Base-by-base conservation (phyloP, 495 filamentous ascomycete genomes). In the Aspergillus panamensis region DNA sequence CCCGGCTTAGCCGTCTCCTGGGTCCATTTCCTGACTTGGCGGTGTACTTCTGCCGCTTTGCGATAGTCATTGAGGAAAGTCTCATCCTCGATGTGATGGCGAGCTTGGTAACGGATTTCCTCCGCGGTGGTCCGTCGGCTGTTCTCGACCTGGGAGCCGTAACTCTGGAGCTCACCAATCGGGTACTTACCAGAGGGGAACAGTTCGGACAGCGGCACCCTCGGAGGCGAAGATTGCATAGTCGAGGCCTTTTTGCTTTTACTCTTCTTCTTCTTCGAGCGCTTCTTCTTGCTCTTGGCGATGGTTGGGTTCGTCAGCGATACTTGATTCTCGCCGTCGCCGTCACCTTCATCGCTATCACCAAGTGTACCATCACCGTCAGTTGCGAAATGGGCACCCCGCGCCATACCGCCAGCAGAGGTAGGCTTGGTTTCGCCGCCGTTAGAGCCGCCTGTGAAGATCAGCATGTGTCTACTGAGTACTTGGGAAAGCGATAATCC, bases 31-130 rank as follows among this genome's bases (percentile, higher is more conserved):
- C 84, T 75, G 29, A 84, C 83, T 67, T 86, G 79, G 43, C 83
- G 79, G 65, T 87, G 84, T 17, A 81, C 70, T 61, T 86, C 84
- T 3, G 82, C 84, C 6, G 75, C 84, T 58, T 84, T 80, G 16
- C 84, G 80, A 58, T 86, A 87, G 50, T 86, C 76, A 13, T 72
- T 74, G 20, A 86, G 70, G 60, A 82, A 83, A 32, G 73, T 74
- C n/a, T 79, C 71, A 57, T 86, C 81, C 66, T 80, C 73, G 47
- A 76, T 67, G 55, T 79, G 61, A 10, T 50, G 55, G n/a, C 73
- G 73, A 8, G 69, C 74, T 14, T 81, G 63, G 58, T 84, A 74
- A n/a, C 84, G 76, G 35, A 75, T 69, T 66, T 87, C 84, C 61
- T 83, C 83, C 52, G 62, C 79, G 2, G 84, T 85, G 4, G 83